phyloP scores from a whole-genome alignment of 768 basidiomycete species.

The Lentinula sp. region DNA sequence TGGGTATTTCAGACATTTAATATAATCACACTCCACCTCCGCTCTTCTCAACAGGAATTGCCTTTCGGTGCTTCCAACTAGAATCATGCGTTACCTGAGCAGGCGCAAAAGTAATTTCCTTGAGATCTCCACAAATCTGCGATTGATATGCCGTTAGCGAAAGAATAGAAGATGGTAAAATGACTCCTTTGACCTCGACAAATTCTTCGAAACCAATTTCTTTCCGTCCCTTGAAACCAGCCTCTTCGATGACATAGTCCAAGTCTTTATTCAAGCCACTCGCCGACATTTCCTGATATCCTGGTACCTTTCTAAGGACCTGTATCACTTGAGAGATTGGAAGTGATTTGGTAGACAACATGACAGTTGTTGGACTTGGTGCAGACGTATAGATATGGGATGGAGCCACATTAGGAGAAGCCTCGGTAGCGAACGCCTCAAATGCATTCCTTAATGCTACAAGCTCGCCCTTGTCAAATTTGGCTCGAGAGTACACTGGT shows the following conservation, averaged over 20 bases:
- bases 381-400: background rate
- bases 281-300: slow-evolving; percentile 50
- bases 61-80: slow-evolving; percentile 22
- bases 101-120: slow-evolving; percentile 52
- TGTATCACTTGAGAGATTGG: slow-evolving; percentile 32
- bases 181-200: slow-evolving; percentile 59
- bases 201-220: slow-evolving; percentile 81
- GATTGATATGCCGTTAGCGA: background rate
- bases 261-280: slow-evolving; percentile 63
- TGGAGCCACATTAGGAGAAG: background rate
- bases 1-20: too few relatives aligned
- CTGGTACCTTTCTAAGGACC: slow-evolving; percentile 35
- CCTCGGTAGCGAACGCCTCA: slow-evolving; percentile 20
- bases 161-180: slow-evolving; percentile 4
- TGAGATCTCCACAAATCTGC: slow-evolving; percentile 70
- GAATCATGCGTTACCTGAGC: slow-evolving; percentile 10
- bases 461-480: slow-evolving; percentile 41
- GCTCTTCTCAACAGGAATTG: slow-evolving; percentile 50
- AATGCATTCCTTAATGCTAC: slow-evolving; percentile 33
- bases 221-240: slow-evolving; percentile 53
- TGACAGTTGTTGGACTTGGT: background rate
- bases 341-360: slow-evolving; percentile 18
- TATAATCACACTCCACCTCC: slow-evolving; percentile 39
- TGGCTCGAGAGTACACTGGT: slow-evolving; percentile 28
- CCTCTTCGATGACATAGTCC: slow-evolving; percentile 70